phyloP scores from a whole-genome alignment of 2,329 filamentous ascomycete species.

The Hypoxylon sp. region DNA sequence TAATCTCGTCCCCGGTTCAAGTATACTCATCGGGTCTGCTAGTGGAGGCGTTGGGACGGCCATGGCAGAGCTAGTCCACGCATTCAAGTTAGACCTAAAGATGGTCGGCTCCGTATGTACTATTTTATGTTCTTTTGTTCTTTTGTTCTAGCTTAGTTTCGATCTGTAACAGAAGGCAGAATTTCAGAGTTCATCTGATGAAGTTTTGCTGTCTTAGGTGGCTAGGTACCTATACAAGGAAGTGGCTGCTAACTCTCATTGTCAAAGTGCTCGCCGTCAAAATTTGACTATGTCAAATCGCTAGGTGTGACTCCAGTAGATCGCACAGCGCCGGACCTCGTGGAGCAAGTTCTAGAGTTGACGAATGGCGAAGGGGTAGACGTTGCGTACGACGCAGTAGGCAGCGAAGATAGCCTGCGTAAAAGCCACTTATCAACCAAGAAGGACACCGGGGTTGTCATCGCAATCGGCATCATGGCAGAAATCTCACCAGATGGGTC shows the following conservation, averaged over 20 bases:
- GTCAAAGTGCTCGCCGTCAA: conserved; percentile 5
- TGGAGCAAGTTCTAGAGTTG: conserved; percentile 13
- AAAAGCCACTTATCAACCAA: conserved; percentile 18
- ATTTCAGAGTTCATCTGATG: not conserved
- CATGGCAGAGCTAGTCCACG: conserved; percentile 11
- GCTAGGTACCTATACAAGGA: not conserved
- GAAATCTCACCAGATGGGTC: conserved; percentile 19
- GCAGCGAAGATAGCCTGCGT: conserved; percentile 20
- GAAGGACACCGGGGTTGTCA: conserved; percentile 13
- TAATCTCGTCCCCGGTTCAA: conserved; percentile 2
- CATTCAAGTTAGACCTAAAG: conserved; percentile 7
- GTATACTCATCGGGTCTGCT: conserved; percentile 20
- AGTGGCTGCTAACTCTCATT: not conserved
- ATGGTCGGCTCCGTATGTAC: conserved; percentile 1
- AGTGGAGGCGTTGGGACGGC: conserved; percentile 22
- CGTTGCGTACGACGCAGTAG: conserved; percentile 20
- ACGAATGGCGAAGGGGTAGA: conserved; percentile 26
- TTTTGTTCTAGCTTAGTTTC: not conserved
- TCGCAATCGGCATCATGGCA: conserved; percentile 17
- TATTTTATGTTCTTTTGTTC: not conserved
- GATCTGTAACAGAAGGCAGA: not conserved
- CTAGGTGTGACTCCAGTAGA: conserved; percentile 18
- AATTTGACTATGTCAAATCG: conserved; percentile 19
- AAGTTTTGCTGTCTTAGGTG: not conserved
- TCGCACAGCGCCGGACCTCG: conserved; percentile 8